phyloP scores from a whole-genome alignment of 2,329 filamentous ascomycete genomes.

The Monosporascus sp. region DNA sequence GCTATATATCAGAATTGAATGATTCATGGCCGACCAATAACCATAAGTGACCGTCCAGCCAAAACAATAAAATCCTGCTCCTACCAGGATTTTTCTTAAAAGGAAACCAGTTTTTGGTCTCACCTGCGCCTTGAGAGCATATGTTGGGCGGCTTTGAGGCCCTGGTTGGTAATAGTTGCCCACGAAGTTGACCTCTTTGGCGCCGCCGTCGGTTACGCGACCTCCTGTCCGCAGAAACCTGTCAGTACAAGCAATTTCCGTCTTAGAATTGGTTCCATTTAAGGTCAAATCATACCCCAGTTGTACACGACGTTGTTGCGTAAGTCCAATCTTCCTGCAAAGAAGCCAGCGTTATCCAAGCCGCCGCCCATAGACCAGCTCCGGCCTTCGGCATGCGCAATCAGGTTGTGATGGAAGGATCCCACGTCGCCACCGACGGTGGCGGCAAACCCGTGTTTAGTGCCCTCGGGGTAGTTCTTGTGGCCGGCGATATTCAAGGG shows the following conservation, averaged over 20 bases:
- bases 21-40: too few species aligned
- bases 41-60: too few species aligned
- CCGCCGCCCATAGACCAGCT: conserved; percentile 32
- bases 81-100: too few species aligned
- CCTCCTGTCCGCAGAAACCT: not conserved
- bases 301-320: conserved; percentile 33
- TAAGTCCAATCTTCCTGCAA: conserved; percentile 27
- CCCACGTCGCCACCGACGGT: conserved; percentile 28
- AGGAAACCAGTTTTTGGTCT: not conserved
- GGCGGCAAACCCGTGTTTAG: conserved; percentile 20
- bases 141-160: conserved; percentile 23
- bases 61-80: too few species aligned
- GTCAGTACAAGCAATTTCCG: not conserved
- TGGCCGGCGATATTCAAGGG: conserved; percentile 31
- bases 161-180: conserved; percentile 29
- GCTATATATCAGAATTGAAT: not conserved
- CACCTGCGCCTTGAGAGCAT: conserved; percentile 18
- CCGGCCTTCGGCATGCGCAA: conserved; percentile 26
- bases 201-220: conserved; percentile 28
- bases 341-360: conserved; percentile 22
- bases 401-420: conserved; percentile 30
- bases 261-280: too few species aligned
- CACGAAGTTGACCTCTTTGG: conserved; percentile 28
- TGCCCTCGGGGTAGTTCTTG: conserved; percentile 30
- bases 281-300: conserved; percentile 16